Evolutionary conservation across 73 alveolate species (phyloP).

Genomic region (Tetrahymena elliotti): DNA sequence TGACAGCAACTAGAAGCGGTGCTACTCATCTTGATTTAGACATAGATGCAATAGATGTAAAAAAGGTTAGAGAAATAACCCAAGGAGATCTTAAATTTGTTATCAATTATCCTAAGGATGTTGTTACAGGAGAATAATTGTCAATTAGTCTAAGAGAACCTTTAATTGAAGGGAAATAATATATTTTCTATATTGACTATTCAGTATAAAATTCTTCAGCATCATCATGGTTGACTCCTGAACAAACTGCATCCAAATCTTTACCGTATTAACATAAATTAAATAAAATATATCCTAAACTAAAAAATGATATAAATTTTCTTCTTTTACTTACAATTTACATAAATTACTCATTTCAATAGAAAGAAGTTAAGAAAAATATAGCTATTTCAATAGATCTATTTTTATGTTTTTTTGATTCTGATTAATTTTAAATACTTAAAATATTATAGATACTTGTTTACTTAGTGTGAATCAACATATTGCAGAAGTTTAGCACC

Average conservation of each 20-base stretch:
- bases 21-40: background rate
- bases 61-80: background rate
- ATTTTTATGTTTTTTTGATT: too few species aligned
- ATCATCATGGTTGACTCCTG: background rate
- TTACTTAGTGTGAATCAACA: slow-evolving; percentile 81
- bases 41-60: background rate
- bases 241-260: background rate
- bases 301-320: too few species aligned
- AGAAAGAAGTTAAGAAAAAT: too few species aligned
- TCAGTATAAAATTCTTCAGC: background rate
- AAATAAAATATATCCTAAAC: background rate
- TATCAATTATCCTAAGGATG: background rate
- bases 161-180: background rate
- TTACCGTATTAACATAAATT: background rate
- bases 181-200: background rate
- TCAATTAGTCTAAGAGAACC: background rate
- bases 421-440: background rate
- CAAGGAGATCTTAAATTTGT: background rate
- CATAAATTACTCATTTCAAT: too few species aligned
- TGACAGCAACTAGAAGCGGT: background rate
- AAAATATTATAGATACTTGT: slow-evolving; percentile 46
- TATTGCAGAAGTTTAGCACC: slow-evolving; percentile 84
- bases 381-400: too few species aligned
- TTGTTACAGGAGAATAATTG: background rate
- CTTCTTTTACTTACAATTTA: background rate